phyloP scores from a whole-genome alignment of 164 flowering plant genomes.

The Paratinospora sagittata region DNA sequence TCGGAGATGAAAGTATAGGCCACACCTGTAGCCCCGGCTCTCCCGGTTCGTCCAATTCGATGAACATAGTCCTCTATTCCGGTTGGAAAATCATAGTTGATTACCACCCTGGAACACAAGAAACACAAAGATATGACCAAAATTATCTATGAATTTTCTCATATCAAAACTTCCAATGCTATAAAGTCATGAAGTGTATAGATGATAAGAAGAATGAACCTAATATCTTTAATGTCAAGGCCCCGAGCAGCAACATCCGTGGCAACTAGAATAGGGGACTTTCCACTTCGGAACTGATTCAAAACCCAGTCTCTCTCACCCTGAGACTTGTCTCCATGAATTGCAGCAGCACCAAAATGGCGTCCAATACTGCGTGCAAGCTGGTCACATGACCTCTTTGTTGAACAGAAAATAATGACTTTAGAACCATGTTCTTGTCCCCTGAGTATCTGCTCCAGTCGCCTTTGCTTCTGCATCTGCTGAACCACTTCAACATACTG shows the following conservation, averaged over 20 bases:
- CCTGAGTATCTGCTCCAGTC: constrained; percentile 83
- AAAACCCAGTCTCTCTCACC: constrained; percentile 89
- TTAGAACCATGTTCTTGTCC: constrained; percentile 81
- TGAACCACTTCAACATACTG: constrained; percentile 90
- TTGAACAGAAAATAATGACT: constrained; percentile 77
- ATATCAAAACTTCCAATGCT: not conserved
- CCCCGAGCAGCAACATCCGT: constrained; percentile 98
- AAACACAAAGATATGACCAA: not conserved
- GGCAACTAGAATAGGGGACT: constrained; percentile 74
- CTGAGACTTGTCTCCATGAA: constrained; percentile 94
- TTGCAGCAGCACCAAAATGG: constrained; percentile 77
- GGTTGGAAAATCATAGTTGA: constrained; percentile 90
- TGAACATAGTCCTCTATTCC: constrained; percentile 95
- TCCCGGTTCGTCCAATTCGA: constrained; percentile 93
- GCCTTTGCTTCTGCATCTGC: constrained; percentile 77
- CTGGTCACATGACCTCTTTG: constrained; percentile 83
- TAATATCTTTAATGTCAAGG: constrained; percentile 85
- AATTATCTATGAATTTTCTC: not conserved
- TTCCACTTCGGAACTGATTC: constrained; percentile 78
- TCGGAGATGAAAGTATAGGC: constrained; percentile 83
- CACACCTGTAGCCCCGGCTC: constrained; percentile 92
- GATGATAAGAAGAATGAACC: constrained; percentile 30
- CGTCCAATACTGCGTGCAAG: constrained; percentile 77
- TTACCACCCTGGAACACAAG: constrained; percentile 61
- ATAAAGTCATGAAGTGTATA: not conserved